Conservation (phyloP, 768 basidiomycete species). For the Trametes cubensis region DNA sequence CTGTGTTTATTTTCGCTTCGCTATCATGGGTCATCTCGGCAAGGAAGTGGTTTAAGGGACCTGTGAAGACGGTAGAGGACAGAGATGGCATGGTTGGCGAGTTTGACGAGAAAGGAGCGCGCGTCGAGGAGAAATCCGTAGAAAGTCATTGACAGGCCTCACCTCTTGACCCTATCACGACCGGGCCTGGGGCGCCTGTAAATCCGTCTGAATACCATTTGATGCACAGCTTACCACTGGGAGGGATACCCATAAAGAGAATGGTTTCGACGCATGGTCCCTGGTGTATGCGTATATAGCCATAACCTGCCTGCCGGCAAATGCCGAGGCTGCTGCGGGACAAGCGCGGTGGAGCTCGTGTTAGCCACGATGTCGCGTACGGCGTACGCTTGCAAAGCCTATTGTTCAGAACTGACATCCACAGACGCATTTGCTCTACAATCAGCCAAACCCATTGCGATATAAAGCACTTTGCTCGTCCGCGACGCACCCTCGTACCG, state of each 20-base stretch:
- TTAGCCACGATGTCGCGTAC: not conserved
- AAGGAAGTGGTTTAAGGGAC: slow-evolving; percentile 71
- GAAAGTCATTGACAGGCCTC: not conserved
- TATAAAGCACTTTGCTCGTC: not conserved
- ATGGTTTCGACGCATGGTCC: no score
- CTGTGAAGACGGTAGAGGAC: slow-evolving; percentile 48
- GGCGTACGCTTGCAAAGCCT: not conserved
- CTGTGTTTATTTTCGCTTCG: slow-evolving; percentile 66
- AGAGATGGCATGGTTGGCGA: not conserved
- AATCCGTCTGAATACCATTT: no score
- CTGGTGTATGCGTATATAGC: no score
- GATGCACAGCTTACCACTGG: no score
- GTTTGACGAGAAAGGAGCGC: slow-evolving; percentile 17
- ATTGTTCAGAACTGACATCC: not conserved
- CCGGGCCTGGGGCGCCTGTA: not conserved
- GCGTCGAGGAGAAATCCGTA: slow-evolving; percentile 10
- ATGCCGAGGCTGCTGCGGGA: no score
- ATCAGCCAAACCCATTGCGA: not conserved
- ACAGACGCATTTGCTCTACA: not conserved
- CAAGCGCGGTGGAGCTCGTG: no score
- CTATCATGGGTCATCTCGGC: slow-evolving; percentile 69
- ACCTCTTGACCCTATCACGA: not conserved
- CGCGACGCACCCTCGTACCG: no score
- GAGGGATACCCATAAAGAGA: no score
- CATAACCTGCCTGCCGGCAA: no score